Percentiles rank a stretch among this genome's conserved stretches.
Conservation (phyloP, 768 basidiomycete species). For the Termitomyces sp. region DNA sequence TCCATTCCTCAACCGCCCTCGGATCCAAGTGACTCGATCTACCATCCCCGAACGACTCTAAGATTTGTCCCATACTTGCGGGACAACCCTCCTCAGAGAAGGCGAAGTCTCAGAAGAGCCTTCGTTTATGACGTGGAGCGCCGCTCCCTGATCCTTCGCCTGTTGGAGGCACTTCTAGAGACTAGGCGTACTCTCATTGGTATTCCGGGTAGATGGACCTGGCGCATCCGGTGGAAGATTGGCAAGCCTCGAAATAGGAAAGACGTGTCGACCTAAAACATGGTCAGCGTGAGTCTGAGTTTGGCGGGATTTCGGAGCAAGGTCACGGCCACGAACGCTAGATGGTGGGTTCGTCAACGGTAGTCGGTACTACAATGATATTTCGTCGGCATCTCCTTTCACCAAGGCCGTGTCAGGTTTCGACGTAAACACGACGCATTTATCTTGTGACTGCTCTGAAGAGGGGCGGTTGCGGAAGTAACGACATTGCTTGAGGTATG, state of each 20-base stretch:
- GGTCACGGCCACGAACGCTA: constrained; percentile 17
- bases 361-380: constrained; percentile 25
- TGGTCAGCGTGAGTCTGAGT: constrained; percentile 18
- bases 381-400: background rate
- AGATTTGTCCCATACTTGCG: constrained; percentile 4
- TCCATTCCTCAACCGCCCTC: constrained; percentile 14
- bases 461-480: constrained; percentile 11
- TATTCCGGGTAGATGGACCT: background rate
- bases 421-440: constrained; percentile 35
- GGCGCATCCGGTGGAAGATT: constrained; percentile 16
- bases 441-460: constrained; percentile 24
- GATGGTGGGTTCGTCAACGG: constrained; percentile 1
- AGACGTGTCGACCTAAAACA: constrained; percentile 24
- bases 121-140: constrained; percentile 35
- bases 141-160: constrained; percentile 19
- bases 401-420: constrained; percentile 26
- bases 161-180: constrained; percentile 5
- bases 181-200: constrained; percentile 17
- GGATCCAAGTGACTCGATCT: constrained; percentile 10
- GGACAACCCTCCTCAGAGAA: constrained; percentile 5
- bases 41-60: background rate
- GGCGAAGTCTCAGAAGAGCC: constrained; percentile 26
- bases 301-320: constrained; percentile 9
- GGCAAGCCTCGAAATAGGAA: constrained; percentile 30
- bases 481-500: background rate